Base-by-base conservation (phyloP, 768 basidiomycete species). In the Naganishia onofrii region DNA sequence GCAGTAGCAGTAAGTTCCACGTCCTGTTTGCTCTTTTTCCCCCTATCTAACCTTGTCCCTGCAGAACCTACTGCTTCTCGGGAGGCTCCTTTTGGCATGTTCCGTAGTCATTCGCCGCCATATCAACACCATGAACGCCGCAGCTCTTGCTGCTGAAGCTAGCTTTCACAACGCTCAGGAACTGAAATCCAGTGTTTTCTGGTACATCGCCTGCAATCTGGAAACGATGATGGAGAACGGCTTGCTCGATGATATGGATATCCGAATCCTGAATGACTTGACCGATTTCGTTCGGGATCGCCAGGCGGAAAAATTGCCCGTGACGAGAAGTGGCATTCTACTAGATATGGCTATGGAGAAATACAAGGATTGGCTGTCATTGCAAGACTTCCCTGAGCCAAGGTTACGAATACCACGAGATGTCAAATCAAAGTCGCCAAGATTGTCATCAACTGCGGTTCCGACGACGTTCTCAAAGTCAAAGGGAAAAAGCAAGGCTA, bases 61-160 rank as follows among this genome's bases (percentile, higher is more conserved):
- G 89, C 38, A 63, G 60, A 93, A 90, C 72, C 93, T 98, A 80
- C 82, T 98, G 2, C 85, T 96, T 10, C 83, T 97, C n/a, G 91
- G 91, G 76, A 87, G 88, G 23, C 85, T 98, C 23, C 85, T 92
- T 42, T 84, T 91, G 1, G 81, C 95, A 29, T 96, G 93, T 81
- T 94, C 93, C 0, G 82, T 83, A 10, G 85, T 89, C 52, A 85
- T 97, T 64, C 83, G 93, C 44, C 82, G 84, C 46, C 85, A 87
- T 76, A 83, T 89, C 63, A 89, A 86, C 67, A 83, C 89, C 70
- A 83, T 86, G 79, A 98, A 96, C 70, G 90, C 88, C 0, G 89
- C 88, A 70, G 87, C 88, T 72, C 83, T 97, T 48, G 87, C 96
- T 32, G 82, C 87, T 34, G 92, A 95, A 52, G 93, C 94, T 0